Percentiles rank a stretch among this genome's conserved stretches.
Conservation (phyloP, 257 asterid genomes). For the Lycium barbarum region DNA sequence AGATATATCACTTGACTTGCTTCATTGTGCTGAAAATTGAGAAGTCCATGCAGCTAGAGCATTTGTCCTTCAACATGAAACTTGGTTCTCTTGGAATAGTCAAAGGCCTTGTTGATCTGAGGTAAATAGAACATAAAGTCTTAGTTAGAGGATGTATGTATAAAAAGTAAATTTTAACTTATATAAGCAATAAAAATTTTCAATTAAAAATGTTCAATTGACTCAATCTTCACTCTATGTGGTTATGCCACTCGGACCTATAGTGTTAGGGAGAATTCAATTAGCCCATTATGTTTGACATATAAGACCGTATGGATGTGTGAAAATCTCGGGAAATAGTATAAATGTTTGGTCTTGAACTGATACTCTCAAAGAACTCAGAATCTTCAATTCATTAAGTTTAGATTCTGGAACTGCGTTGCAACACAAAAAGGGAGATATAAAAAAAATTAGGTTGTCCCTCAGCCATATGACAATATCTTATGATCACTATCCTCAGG, state of each 20-base stretch:
- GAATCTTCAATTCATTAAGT: not conserved
- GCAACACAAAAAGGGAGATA: not conserved
- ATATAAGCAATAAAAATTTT: too few relatives aligned
- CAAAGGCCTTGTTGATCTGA: slow-evolving; percentile 76
- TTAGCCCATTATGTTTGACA: not conserved
- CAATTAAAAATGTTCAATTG: too few relatives aligned
- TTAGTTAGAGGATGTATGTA: not conserved
- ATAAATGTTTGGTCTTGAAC: not conserved
- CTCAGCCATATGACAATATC: not conserved
- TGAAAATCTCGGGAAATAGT: not conserved
- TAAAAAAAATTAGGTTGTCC: not conserved
- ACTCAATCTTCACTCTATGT: not conserved
- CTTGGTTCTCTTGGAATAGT: slow-evolving; percentile 80
- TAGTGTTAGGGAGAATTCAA: not conserved
- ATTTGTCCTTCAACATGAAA: slow-evolving; percentile 51
- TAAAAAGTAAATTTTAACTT: too few relatives aligned
- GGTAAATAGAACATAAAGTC: not conserved
- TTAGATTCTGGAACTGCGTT: not conserved
- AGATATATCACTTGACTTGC: slow-evolving; percentile 16
- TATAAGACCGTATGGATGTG: not conserved
- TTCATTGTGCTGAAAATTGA: slow-evolving; percentile 34
- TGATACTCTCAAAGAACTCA: not conserved
- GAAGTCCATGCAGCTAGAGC: slow-evolving; percentile 47
- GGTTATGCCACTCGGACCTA: not conserved
- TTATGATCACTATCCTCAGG: not conserved